Evolutionary conservation across 257 asterid species (phyloP).

Genomic region (Sherardia arvensis): DNA sequence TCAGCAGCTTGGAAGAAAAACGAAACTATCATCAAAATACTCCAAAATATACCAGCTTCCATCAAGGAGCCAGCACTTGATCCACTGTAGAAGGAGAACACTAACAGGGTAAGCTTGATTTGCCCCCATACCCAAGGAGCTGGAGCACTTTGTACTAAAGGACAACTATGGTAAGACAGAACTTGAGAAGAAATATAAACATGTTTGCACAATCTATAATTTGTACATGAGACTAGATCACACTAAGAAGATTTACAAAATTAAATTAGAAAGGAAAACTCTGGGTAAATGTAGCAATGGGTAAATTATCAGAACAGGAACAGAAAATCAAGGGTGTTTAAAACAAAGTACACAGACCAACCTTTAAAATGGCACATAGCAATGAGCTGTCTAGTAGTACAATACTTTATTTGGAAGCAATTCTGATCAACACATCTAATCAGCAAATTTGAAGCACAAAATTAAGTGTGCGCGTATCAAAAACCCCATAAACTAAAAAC

Average conservation of each 20-base stretch:
- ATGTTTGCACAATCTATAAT: neutral
- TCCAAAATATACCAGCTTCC: conserved; percentile 91
- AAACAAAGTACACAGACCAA: neutral
- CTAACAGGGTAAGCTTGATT: conserved; percentile 4
- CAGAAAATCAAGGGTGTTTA: neutral
- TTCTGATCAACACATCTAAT: neutral
- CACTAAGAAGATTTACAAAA: neutral
- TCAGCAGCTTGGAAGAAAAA: conserved; percentile 97
- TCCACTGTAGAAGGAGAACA: conserved; percentile 53
- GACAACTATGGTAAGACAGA: neutral
- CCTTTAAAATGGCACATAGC: neutral
- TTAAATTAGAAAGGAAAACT: neutral
- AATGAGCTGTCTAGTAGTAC: too few relatives aligned
- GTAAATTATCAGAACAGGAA: neutral
- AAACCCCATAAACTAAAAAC: neutral
- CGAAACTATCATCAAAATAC: conserved; percentile 80
- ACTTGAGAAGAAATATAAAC: neutral
- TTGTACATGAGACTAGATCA: neutral
- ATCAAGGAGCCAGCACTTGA: conserved; percentile 86
- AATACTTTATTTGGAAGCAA: neutral
- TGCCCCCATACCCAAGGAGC: neutral
- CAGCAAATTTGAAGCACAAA: neutral
- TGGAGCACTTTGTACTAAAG: neutral
- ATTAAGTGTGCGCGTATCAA: neutral
- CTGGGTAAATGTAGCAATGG: neutral